Conservation (phyloP, 192 early-diverging fungal genomes). For the Spinellus fusiger region DNA sequence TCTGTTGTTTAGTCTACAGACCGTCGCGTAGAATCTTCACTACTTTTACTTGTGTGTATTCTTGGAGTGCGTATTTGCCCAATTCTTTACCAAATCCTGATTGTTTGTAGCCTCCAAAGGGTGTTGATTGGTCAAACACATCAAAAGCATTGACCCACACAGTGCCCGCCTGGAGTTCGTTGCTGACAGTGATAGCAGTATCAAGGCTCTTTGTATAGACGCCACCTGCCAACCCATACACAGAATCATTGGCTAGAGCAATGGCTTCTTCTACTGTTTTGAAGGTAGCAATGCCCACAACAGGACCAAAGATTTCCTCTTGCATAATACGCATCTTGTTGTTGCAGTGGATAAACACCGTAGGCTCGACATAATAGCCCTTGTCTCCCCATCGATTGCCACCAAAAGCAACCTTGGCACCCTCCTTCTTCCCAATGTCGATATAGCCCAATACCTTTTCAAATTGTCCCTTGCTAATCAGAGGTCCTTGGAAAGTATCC, state of each 20-base stretch:
- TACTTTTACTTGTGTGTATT: slow-evolving; percentile 45
- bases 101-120: slow-evolving; percentile 66
- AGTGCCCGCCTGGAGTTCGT: slow-evolving; percentile 47
- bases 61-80: slow-evolving; percentile 42
- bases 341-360: slow-evolving; percentile 59
- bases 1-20: slow-evolving; percentile 4
- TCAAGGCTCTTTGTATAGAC: slow-evolving; percentile 70
- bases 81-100: slow-evolving; percentile 62
- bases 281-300: slow-evolving; percentile 69
- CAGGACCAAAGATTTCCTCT: slow-evolving; percentile 87
- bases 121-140: slow-evolving; percentile 31
- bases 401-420: slow-evolving; percentile 48
- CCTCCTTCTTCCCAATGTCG: slow-evolving; percentile 55
- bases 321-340: slow-evolving; percentile 50
- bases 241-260: slow-evolving; percentile 63
- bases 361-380: slow-evolving; percentile 76
- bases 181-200: slow-evolving; percentile 48
- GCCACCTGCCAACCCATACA: slow-evolving; percentile 71
- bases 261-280: slow-evolving; percentile 69
- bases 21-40: slow-evolving; percentile 29
- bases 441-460: slow-evolving; percentile 63
- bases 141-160: slow-evolving; percentile 64
- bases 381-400: slow-evolving; percentile 55
- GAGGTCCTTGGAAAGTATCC: slow-evolving; percentile 63
- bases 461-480: slow-evolving; percentile 63